Conservation (phyloP, 1,284 basidiomycete genomes). For the Clitocybe nebularis region DNA sequence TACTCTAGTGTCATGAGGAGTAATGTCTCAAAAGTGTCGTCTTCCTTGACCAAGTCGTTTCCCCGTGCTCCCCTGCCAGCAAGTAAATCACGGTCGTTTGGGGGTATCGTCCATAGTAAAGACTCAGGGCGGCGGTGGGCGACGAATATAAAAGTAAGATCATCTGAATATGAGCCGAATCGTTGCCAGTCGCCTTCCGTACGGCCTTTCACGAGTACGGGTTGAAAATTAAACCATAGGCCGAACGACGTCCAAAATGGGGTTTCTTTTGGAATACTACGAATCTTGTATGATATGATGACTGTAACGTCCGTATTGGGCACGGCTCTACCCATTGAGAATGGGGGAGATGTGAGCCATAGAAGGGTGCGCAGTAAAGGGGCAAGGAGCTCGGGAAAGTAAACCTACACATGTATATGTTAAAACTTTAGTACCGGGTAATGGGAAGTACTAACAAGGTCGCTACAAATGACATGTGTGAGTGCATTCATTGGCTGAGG, state of each 20-base stretch:
- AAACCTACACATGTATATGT: constrained; percentile 45
- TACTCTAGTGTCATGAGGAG: constrained; percentile 49
- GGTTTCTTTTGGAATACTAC: constrained; percentile 73
- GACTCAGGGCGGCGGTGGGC: constrained; percentile 58
- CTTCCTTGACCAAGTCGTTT: constrained; percentile 39
- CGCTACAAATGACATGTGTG: constrained; percentile 71
- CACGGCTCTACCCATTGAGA: constrained; percentile 18
- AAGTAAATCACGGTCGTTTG: constrained; percentile 49
- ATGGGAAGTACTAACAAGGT: constrained; percentile 49
- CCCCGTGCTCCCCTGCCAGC: constrained; percentile 49
- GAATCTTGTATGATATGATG: constrained; percentile 72
- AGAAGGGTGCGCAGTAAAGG: constrained; percentile 68
- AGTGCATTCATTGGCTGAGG: constrained; percentile 23
- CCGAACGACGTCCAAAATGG: constrained; percentile 83
- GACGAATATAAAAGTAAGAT: constrained; percentile 55
- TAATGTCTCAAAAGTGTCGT: constrained; percentile 68
- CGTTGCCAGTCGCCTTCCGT: constrained; percentile 32
- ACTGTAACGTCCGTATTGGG: constrained; percentile 23
- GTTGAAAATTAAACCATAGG: constrained; percentile 72
- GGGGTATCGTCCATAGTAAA: constrained; percentile 49
- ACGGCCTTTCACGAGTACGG: constrained; percentile 43
- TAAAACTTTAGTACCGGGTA: constrained; percentile 5
- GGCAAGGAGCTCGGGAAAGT: constrained; percentile 70
- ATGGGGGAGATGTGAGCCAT: constrained; percentile 55
- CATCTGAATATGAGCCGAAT: constrained; percentile 37